Percentiles rank a stretch among this genome's conserved stretches.
Evolutionary conservation across 331 rosid species (phyloP).

Genomic region (Saraca asoca): DNA sequence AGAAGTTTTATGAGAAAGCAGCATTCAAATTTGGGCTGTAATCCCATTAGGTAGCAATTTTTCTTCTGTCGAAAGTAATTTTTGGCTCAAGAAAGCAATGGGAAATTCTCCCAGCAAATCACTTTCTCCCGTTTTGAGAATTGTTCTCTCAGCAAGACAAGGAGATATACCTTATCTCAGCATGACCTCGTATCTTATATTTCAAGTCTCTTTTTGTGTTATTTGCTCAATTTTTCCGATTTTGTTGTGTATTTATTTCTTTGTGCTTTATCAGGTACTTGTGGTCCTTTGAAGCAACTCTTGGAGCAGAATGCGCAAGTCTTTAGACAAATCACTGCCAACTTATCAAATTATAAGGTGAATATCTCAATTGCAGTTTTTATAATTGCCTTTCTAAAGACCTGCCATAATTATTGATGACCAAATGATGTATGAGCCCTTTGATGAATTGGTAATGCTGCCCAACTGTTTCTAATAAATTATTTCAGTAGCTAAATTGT

Average conservation of each 20-base stretch:
- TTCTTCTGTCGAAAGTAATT: too few relatives aligned
- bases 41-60: too few relatives aligned
- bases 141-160: too few relatives aligned
- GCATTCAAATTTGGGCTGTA: too few relatives aligned
- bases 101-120: too few relatives aligned
- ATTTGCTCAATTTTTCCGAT: slow-evolving; percentile 14
- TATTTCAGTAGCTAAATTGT: neutral
- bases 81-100: too few relatives aligned
- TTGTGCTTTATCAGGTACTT: slow-evolving; percentile 57
- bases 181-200: neutral
- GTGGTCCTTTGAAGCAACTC: slow-evolving; percentile 67
- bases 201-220: neutral
- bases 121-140: too few relatives aligned
- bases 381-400: slow-evolving; percentile 2
- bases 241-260: slow-evolving; percentile 35
- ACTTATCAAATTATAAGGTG: slow-evolving; percentile 85
- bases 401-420: neutral
- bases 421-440: neutral
- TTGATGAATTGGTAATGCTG: neutral
- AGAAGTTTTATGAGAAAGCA: too few relatives aligned
- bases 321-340: slow-evolving; percentile 70
- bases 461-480: neutral
- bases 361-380: slow-evolving; percentile 32
- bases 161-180: neutral
- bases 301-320: slow-evolving; percentile 89